Evolutionary conservation across 805 yeast genomes (phyloP), one percentile per base, ranked within the genome.

Genomic region (Ogataea pignaliae): DNA sequence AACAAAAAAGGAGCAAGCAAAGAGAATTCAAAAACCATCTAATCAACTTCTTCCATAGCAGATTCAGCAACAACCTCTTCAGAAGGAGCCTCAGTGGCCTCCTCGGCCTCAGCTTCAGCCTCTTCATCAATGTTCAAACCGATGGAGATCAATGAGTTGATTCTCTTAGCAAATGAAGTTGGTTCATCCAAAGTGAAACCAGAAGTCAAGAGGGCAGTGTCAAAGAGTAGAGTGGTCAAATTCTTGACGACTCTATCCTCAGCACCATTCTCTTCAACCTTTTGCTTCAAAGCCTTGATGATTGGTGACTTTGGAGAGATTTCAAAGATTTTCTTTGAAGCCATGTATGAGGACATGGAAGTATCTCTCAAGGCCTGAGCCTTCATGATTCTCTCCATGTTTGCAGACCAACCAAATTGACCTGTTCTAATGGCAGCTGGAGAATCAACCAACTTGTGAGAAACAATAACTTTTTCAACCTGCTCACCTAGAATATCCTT

Each of bases 341-440:
- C 85, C 99, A 93, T 93, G 93, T 93, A 93, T 52, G 97, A 82
- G 35, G 98, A 89, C 99, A 93, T 93, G 60, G 96, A 80, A 61
- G 96, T 87, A 73, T 93, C 99, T 79, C 98, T 89, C 65, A 93
- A 78, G 61, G 99, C 99, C 80, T 93, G 99, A 52, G 99, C 99
- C 81, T 93, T 93, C 99, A 93, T 93, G 81, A 93, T 93, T 85
- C 99, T 91, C 81, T 93, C 99, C 99, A 93, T 93, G 81, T 93
- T 93, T 65, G 99, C 99, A 59, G 99, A 93, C 99, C 99, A 93
- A 71, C 99, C 99, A 72, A 93, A 93, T 79, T 93, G 98, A 60
- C 97, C 98, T 59, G 99, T 93, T 83, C 99, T 89, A 70, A 93
- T 93, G 61, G 99, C 99, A 71, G 99, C 99, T 72, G 99, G 99